Evolutionary conservation across 2,329 filamentous ascomycete genomes (phyloP).

Genomic region (Stachybotrys chlorohalonatus): DNA sequence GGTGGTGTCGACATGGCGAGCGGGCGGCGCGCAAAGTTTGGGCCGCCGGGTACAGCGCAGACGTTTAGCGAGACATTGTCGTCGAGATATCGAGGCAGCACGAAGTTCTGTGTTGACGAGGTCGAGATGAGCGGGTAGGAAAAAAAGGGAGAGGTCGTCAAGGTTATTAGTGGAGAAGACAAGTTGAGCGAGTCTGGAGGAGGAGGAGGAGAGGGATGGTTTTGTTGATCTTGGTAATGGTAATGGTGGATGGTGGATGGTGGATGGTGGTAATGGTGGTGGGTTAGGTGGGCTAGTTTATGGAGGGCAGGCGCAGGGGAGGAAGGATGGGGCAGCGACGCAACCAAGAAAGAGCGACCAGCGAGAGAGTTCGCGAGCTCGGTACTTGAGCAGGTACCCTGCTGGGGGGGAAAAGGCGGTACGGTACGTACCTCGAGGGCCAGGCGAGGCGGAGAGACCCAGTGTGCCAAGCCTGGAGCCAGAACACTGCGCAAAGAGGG

Average conservation of each 20-base stretch:
- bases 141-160: not conserved
- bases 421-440: not conserved
- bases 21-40: not conserved
- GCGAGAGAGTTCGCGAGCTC: not conserved
- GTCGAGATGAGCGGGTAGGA: not conserved
- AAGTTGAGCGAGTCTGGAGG: not conserved
- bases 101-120: not conserved
- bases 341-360: not conserved
- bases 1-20: conserved; percentile 15
- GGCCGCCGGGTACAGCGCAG: not conserved
- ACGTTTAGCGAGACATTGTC: conserved; percentile 1
- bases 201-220: not conserved
- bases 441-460: not conserved
- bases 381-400: not conserved
- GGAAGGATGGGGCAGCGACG: not conserved
- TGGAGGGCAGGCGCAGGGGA: not conserved
- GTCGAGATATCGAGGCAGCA: not conserved
- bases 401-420: no score
- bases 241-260: not conserved
- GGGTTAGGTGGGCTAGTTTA: not conserved
- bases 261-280: not conserved
- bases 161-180: not conserved
- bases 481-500: not conserved
- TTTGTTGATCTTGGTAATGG: not conserved
- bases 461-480: not conserved